A percentile compares a stretch with the other conserved stretches of the same genome.
These are phyloP conservation scores for Fusarium beomiforme DNA, from an alignment of 2,329 filamentous ascomycete species.

Conservation along the genomic window DNA sequence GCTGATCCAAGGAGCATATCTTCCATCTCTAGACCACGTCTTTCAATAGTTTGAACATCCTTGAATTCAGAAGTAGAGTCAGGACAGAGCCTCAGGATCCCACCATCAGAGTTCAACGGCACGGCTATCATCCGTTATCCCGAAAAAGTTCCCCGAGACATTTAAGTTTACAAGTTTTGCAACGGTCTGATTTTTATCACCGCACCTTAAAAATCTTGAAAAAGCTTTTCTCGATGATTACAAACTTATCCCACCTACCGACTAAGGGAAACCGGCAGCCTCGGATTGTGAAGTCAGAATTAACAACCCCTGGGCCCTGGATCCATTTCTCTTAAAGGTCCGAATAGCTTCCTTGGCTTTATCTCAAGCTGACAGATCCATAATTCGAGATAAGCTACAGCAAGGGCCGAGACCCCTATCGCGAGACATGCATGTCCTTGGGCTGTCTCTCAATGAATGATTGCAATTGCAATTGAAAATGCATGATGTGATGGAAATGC, in stretches of 20 bases:
- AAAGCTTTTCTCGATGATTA: not conserved
- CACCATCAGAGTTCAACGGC: not conserved
- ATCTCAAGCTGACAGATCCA: not conserved
- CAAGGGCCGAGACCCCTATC: not conserved
- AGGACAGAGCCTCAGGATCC: not conserved
- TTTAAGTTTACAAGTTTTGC: not conserved
- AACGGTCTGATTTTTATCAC: not conserved
- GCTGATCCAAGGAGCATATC: not conserved
- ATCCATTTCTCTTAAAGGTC: conserved; percentile 16
- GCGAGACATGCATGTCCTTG: not conserved
- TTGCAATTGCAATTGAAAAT: not conserved
- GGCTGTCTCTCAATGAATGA: not conserved
- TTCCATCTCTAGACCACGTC: not conserved
- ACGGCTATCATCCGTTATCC: not conserved
- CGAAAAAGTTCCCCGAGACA: not conserved
- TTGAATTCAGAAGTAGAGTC: not conserved
- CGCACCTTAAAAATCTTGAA: not conserved
- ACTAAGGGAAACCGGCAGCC: not conserved
- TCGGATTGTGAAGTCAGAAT: not conserved
- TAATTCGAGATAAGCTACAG: conserved; percentile 9
- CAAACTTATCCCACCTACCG: not conserved
- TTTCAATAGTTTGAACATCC: not conserved
- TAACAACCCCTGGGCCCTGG: not conserved
- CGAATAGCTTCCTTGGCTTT: conserved; percentile 9
- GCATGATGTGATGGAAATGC: not conserved